These are phyloP conservation scores for Kwoniella shivajii DNA, from an alignment of 1,284 basidiomycete species.

Conservation along the genomic window DNA sequence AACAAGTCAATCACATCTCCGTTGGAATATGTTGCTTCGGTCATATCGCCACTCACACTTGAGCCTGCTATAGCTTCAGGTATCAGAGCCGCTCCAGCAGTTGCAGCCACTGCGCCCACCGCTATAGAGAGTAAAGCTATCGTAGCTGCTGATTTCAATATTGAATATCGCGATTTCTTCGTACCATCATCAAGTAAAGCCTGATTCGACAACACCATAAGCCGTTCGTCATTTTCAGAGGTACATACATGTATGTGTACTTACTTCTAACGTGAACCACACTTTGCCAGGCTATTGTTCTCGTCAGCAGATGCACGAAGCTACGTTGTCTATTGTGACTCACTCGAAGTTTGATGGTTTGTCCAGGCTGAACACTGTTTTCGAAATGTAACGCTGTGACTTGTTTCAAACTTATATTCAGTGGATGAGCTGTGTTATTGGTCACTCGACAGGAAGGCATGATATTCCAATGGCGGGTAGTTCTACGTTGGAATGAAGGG, in stretches of 20 bases:
- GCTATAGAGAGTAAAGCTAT: conserved; percentile 45
- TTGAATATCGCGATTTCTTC: conserved; percentile 40
- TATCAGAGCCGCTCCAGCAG: conserved; percentile 44
- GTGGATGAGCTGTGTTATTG: conserved; percentile 37
- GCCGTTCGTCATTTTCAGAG: too few relatives aligned
- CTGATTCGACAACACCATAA: too few relatives aligned
- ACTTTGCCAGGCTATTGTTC: conserved; percentile 42
- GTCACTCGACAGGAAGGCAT: conserved; percentile 50
- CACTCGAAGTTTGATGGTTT: conserved; percentile 47
- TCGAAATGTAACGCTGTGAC: conserved; percentile 50
- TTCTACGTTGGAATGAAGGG: too few relatives aligned
- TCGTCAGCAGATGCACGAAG: too few relatives aligned
- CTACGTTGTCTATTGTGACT: background rate
- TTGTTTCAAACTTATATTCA: conserved; percentile 50
- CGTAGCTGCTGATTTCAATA: conserved; percentile 48
- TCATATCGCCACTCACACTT: conserved; percentile 35
- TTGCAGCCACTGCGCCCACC: conserved; percentile 41
- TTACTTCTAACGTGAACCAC: conserved; percentile 48
- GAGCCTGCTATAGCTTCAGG: conserved; percentile 33
- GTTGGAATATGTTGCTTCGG: too few relatives aligned
- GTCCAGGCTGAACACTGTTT: conserved; percentile 41
- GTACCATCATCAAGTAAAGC: conserved; percentile 41
- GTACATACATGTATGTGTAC: background rate
- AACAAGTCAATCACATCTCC: too few relatives aligned
- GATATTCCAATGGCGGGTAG: too few relatives aligned